Conservation (phyloP, 345 rosid species). For the Triadica sebifera region DNA sequence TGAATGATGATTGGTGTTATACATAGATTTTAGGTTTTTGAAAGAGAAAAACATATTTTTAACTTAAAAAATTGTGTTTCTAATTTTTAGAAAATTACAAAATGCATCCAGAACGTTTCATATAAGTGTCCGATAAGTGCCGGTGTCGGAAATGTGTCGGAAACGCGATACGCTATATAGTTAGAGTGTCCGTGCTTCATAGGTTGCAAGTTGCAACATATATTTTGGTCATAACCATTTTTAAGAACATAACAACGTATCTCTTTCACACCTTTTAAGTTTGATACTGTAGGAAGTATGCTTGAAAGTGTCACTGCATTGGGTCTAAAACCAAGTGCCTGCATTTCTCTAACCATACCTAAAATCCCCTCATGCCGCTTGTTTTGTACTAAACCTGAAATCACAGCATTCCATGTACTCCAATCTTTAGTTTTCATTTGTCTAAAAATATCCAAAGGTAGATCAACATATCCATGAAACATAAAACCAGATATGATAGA, state of each 20-base stretch:
- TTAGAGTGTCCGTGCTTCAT: too few relatives aligned
- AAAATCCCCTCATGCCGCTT: slow-evolving; percentile 45
- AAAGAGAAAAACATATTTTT: too few relatives aligned
- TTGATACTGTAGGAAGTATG: slow-evolving; percentile 58
- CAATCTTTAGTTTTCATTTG: slow-evolving; percentile 46
- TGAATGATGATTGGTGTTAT: too few relatives aligned
- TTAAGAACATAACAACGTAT: slow-evolving; percentile 62
- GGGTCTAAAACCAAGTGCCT: slow-evolving; percentile 47
- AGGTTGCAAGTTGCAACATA: slow-evolving; percentile 68
- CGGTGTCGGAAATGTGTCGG: too few relatives aligned
- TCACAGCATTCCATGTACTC: slow-evolving; percentile 70
- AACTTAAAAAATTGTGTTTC: too few relatives aligned
- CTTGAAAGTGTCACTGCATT: slow-evolving; percentile 65
- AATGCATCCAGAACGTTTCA: too few relatives aligned
- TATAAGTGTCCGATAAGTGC: too few relatives aligned
- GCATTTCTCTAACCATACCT: slow-evolving; percentile 60
- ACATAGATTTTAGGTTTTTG: too few relatives aligned
- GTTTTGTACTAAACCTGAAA: slow-evolving; percentile 82
- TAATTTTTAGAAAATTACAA: too few relatives aligned
- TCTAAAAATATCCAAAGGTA: slow-evolving; percentile 51
- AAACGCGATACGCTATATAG: too few relatives aligned
- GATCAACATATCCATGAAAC: slow-evolving; percentile 63
- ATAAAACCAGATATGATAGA: slow-evolving; percentile 71
- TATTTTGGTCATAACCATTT: slow-evolving; percentile 44
- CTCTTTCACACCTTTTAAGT: slow-evolving; percentile 74